Evolutionary conservation across 2,329 filamentous ascomycete species (phyloP).

Genomic region (Aureobasidium sp.): DNA sequence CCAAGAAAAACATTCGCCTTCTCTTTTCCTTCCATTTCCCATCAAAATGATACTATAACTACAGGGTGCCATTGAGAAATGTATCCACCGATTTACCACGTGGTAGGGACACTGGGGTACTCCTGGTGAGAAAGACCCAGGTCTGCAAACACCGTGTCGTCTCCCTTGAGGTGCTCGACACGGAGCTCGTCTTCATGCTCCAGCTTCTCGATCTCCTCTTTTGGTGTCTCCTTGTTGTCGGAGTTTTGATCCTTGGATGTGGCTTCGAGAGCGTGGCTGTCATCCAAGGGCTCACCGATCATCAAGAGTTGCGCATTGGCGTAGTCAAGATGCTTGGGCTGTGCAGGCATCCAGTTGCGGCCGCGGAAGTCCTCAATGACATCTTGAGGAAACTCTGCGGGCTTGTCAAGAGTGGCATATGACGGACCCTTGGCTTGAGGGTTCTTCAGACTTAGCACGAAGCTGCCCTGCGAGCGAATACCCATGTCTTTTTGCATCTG

Average conservation of each 20-base stretch:
- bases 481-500: conserved; percentile 71
- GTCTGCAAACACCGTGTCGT: conserved; percentile 54
- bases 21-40: not conserved
- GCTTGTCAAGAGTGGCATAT: conserved; percentile 53
- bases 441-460: conserved; percentile 73
- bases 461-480: conserved; percentile 62
- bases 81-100: conserved; percentile 38
- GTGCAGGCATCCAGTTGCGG: conserved; percentile 64
- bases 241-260: conserved; percentile 49
- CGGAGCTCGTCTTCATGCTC: conserved; percentile 66
- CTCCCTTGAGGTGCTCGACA: conserved; percentile 52
- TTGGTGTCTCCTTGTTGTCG: conserved; percentile 50
- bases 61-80: not conserved
- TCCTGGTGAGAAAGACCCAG: conserved; percentile 52
- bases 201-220: conserved; percentile 65
- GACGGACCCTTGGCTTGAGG: conserved; percentile 60
- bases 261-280: conserved; percentile 49
- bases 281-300: conserved; percentile 58
- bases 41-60: not conserved
- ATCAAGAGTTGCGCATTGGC: conserved; percentile 68
- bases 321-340: conserved; percentile 67
- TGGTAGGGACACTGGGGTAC: conserved; percentile 55
- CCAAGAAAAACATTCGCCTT: not conserved
- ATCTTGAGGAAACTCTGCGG: conserved; percentile 62
- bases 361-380: conserved; percentile 63